Percentiles rank a stretch among this genome's conserved stretches.
phyloP scores from a whole-genome alignment of 148 eudicot species.

The Silene conica region DNA sequence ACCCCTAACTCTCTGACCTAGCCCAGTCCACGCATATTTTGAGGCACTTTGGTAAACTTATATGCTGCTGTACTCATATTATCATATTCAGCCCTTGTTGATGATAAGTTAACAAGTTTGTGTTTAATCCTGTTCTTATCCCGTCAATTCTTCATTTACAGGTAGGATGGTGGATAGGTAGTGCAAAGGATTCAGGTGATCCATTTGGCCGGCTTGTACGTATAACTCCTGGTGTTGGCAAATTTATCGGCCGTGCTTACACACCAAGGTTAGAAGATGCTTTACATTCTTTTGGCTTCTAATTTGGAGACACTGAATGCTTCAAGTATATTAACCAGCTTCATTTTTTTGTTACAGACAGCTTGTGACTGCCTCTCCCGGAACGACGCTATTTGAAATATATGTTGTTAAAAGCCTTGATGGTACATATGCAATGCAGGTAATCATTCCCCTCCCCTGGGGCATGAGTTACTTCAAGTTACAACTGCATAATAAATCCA shows the following conservation, averaged over 20 bases:
- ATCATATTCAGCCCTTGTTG: neutral
- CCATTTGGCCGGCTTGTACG: constrained; percentile 83
- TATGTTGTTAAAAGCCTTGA: constrained; percentile 69
- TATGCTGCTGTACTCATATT: too few species aligned
- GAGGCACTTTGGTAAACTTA: neutral
- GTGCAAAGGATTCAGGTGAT: constrained; percentile 79
- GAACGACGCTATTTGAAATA: constrained; percentile 89
- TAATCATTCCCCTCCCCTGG: constrained; percentile 18
- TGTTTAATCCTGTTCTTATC: neutral
- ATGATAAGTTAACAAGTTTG: neutral
- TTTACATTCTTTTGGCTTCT: constrained; percentile 5
- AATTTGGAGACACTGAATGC: constrained; percentile 6
- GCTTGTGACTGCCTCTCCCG: constrained; percentile 76
- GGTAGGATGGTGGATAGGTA: constrained; percentile 99
- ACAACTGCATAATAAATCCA: neutral
- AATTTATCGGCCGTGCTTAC: constrained; percentile 80
- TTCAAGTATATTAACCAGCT: constrained; percentile 2
- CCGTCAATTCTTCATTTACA: constrained; percentile 21
- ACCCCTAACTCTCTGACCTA: neutral
- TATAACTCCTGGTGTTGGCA: constrained; percentile 87
- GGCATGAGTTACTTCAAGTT: neutral
- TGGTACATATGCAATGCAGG: constrained; percentile 74
- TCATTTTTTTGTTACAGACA: constrained; percentile 47
- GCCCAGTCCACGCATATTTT: neutral
- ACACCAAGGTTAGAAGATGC: constrained; percentile 61